A percentile compares a stretch with the other conserved stretches of the same genome.
Evolutionary conservation across 345 rosid species (phyloP).

Genomic region (Cardamine chenopodiifolia): DNA sequence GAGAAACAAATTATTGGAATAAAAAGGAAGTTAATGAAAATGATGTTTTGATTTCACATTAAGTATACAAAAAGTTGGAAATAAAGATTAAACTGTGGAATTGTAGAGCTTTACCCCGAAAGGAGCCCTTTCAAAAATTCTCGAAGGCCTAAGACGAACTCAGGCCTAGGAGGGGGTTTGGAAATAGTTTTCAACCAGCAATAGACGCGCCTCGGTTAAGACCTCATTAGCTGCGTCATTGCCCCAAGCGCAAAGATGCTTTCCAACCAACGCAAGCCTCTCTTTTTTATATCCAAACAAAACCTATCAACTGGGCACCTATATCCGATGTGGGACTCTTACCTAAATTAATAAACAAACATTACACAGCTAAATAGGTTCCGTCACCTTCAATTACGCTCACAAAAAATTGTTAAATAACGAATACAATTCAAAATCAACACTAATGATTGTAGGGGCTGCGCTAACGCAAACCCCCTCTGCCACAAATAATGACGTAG

Average conservation of each 20-base stretch:
- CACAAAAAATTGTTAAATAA: not conserved
- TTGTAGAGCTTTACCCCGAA: conserved; percentile 11
- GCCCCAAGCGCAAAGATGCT: conserved; percentile 13
- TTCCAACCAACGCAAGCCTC: not conserved
- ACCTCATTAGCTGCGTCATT: conserved; percentile 17
- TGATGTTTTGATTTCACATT: too few relatives aligned
- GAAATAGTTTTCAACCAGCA: conserved; percentile 27
- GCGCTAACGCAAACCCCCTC: conserved; percentile 15
- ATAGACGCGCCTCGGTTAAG: conserved; percentile 23
- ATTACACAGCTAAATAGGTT: not conserved
- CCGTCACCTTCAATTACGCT: not conserved
- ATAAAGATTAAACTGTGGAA: not conserved
- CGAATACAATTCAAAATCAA: not conserved
- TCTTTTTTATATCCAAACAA: not conserved
- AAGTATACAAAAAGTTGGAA: too few relatives aligned
- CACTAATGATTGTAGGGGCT: not conserved
- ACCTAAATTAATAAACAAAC: not conserved
- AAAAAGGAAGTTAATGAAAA: too few relatives aligned
- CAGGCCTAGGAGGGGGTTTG: conserved; percentile 17
- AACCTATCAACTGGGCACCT: not conserved
- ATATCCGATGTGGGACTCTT: conserved; percentile 7
- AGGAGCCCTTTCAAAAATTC: conserved; percentile 19
- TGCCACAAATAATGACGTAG: conserved; percentile 19
- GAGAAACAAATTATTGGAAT: too few relatives aligned
- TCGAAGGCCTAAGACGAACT: conserved; percentile 4